Base-by-base conservation (phyloP, 2,329 filamentous ascomycete genomes). In the Xylogone sp. region DNA sequence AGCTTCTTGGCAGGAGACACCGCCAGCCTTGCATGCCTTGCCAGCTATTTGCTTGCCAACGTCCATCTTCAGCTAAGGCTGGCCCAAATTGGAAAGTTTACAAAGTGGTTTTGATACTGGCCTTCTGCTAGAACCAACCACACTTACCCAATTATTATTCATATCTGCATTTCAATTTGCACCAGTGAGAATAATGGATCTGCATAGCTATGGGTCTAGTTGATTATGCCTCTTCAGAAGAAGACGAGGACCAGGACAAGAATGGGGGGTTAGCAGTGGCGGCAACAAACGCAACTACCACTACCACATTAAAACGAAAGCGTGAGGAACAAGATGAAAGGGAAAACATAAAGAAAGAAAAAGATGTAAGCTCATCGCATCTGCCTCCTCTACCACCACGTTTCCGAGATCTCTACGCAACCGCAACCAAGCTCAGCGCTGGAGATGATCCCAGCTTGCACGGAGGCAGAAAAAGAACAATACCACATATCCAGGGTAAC, bases 401-500 rank as follows among this genome's bases (percentile, higher is more conserved):
- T 50, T 97, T 99, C 69, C 88, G 91, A 68, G 88, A 97, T 68
- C 78, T 97, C 50, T 97, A 99, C 70, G 87, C 92, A 22, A 86
- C 88, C 10, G 88, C 85, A 42, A 85, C 88, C 48, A 84, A 93
- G 56, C 76, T 87, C 56, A 89, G 87, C 69, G 86, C 86, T 42
- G 78, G 76, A 60, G 94, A 97, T 70, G 88, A 96, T 65, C 91
- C 93, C 1, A 77, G 78, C 53, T 75, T 97, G 52, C 94, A 99
- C 68, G 87, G 87, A 27, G 94, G 94, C 49, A 84, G 93, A 44
- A 90, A 86, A 65, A 82, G 94, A 42, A 81, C 86, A 52, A 88
- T 84, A 46, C 92, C 93, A 21, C 94, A 99, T 69, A 76, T 93
- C 21, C 82, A 84, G 53, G 94, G 94, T 54, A 90, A 91, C 68